Base-by-base conservation (phyloP, 2,329 filamentous ascomycete genomes). In the Chalaropsis thielavioides region DNA sequence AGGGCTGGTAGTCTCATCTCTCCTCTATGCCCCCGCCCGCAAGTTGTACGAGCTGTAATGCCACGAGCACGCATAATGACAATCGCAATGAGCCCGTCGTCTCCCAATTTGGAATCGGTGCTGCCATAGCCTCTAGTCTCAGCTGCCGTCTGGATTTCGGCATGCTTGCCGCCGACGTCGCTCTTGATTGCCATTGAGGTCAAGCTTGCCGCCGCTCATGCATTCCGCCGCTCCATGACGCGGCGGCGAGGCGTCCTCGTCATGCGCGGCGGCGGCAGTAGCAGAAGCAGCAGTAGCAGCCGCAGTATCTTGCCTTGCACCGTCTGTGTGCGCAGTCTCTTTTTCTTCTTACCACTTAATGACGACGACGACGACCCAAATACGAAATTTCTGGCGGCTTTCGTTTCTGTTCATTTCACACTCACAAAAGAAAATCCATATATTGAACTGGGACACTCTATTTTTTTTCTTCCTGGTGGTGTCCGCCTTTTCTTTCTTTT, bases 1-100 rank as follows among this genome's bases (percentile, higher is more conserved):
- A 96, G 76, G 82, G 82, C 67, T 84, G 82, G 82, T 85, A 77
- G 70, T 70, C 66, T n/a, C 65, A 63, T 61, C 62, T 41, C 62
- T 59, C 62, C 35, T 58, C 51, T 22, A 43, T 58, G 49, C 15
- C 49, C 64, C 67, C 66, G 63, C 46, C 51, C 60, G 35, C 54
- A 58, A 58, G 54, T 58, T 58, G 24, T 35, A 31, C 27, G 38
- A 27, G 17, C 31, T 58, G 54, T 27, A 38, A 58, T 58, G n/a
- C 54, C 15, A 35, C 15, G 24, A 38, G 31, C 60, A 27, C 43
- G 41, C 27, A 35, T 8, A 8, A 51, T 51, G 24, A 38, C 35
- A 38, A 38, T 38, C 5, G 10, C 35, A 1, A 38, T 10, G 35
- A 38, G 35, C 35, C 4, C 35, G 7, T 38, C 8, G 35, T 38